Evolutionary conservation across 108 stramenopile species (phyloP).

Genomic region (Nannochloropsis gaditana): DNA sequence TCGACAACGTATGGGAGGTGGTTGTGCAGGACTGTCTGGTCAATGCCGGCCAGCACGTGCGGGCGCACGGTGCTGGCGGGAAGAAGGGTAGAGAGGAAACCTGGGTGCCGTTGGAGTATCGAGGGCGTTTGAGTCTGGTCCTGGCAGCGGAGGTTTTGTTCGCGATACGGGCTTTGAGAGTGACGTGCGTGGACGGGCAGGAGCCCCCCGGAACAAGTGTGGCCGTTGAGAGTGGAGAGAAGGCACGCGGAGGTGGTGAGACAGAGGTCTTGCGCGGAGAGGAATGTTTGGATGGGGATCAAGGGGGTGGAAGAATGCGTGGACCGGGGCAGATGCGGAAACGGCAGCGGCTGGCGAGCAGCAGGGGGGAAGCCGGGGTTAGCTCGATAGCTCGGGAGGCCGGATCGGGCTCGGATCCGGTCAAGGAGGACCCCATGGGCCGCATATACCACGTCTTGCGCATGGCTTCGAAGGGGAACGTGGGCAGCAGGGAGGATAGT

Average conservation of each 20-base stretch:
- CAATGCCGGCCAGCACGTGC: constrained; percentile 10
- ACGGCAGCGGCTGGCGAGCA: neutral
- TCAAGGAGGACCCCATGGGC: neutral
- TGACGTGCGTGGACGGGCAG: neutral
- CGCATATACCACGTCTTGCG: neutral
- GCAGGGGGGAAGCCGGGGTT: neutral
- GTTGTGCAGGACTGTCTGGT: neutral
- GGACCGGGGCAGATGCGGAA: neutral
- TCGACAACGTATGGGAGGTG: constrained; percentile 4
- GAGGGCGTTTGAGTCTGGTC: neutral
- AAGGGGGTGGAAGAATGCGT: neutral
- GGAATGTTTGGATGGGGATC: too few relatives aligned
- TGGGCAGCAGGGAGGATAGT: neutral
- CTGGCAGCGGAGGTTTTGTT: neutral
- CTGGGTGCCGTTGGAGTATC: neutral
- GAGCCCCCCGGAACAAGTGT: too few relatives aligned
- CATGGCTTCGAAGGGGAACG: neutral
- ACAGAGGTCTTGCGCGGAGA: neutral
- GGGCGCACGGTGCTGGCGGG: neutral
- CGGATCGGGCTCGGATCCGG: neutral
- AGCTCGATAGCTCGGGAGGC: neutral
- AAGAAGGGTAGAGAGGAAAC: constrained; percentile 13
- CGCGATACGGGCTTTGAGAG: neutral
- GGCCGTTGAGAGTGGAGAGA: neutral
- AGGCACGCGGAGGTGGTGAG: neutral